phyloP scores from a whole-genome alignment of 2,329 filamentous ascomycete genomes.

The Trichoderma sp. region DNA sequence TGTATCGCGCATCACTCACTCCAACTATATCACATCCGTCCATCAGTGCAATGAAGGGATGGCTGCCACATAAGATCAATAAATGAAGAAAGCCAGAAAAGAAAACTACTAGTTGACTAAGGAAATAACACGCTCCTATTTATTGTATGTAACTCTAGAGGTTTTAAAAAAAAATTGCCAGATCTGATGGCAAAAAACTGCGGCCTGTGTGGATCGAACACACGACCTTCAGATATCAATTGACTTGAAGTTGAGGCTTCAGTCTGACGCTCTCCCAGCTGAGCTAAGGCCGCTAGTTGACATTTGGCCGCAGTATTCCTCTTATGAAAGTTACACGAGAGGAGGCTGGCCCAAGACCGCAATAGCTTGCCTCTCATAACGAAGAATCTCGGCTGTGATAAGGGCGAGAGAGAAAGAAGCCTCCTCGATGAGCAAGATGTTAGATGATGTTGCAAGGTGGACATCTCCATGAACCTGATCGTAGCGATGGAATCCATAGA shows the following conservation, averaged over 20 bases:
- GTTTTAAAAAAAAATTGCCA: neutral
- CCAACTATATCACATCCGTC: no score
- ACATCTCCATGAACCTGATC: neutral
- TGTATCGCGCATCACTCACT: no score
- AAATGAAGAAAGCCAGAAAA: no score
- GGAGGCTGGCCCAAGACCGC: neutral
- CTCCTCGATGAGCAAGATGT: neutral
- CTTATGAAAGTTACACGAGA: neutral
- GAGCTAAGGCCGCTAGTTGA: slow-evolving; percentile 34
- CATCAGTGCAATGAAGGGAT: no score
- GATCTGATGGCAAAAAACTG: slow-evolving; percentile 26
- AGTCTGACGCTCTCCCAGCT: slow-evolving; percentile 37
- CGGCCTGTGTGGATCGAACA: slow-evolving; percentile 37
- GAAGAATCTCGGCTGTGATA: neutral
- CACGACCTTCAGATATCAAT: slow-evolving; percentile 35
- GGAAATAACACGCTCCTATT: no score
- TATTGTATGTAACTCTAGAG: no score
- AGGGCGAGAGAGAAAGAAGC: neutral
- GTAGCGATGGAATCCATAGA: neutral
- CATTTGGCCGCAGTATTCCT: rapidly evolving
- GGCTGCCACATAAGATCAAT: no score
- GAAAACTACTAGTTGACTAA: no score
- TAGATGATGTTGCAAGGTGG: neutral
- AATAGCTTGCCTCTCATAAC: no score
- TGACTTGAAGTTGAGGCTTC: slow-evolving; percentile 34